phyloP scores from a whole-genome alignment of 148 eudicot genomes.

The Arbutus unedo region DNA sequence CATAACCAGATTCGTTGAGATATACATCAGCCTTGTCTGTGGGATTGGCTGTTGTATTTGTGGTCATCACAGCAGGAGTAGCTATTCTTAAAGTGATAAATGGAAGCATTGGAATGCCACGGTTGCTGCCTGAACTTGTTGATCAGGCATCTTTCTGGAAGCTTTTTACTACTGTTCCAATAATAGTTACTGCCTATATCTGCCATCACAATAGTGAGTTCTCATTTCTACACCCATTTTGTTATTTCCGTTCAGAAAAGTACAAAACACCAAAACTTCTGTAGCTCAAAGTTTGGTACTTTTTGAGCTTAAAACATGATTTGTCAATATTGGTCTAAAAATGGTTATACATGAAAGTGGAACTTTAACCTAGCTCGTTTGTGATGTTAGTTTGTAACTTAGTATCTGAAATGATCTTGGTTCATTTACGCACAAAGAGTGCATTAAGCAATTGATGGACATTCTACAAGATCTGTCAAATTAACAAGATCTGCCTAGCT shows the following conservation, averaged over 20 bases:
- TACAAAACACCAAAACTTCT: background rate
- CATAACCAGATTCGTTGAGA: conserved; percentile 65
- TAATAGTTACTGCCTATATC: conserved; percentile 81
- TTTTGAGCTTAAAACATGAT: background rate
- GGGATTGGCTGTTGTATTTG: conserved; percentile 76
- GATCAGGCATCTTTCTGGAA: conserved; percentile 83
- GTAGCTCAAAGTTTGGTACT: background rate
- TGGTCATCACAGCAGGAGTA: conserved; percentile 72
- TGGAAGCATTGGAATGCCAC: conserved; percentile 65
- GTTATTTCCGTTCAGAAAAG: background rate
- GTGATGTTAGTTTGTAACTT: background rate
- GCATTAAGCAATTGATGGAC: background rate
- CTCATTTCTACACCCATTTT: background rate
- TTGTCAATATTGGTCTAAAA: background rate
- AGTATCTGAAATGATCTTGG: background rate
- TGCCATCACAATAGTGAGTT: conserved; percentile 80
- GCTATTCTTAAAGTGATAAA: conserved; percentile 49
- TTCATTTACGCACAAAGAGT: background rate
- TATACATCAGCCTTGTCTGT: conserved; percentile 87
- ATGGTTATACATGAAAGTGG: background rate
- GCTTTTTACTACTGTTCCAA: conserved; percentile 74
- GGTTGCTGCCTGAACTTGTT: conserved; percentile 58
- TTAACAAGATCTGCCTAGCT: background rate
- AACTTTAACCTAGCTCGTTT: background rate
- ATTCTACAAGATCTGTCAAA: background rate